phyloP scores from a whole-genome alignment of 2,329 filamentous ascomycete genomes.

The Pezicula neosporulosa region DNA sequence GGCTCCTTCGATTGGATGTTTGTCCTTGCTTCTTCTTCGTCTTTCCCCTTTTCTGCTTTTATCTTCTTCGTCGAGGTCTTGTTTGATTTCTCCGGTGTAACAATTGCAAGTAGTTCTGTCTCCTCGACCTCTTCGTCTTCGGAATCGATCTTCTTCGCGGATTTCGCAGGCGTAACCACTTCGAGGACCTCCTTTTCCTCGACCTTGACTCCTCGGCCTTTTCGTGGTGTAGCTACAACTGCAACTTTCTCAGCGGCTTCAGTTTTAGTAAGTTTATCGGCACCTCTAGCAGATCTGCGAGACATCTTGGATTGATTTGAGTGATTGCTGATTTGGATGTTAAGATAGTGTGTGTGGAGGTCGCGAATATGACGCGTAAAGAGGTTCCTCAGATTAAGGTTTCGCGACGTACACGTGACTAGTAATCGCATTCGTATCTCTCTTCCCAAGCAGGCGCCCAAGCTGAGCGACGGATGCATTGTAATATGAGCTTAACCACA shows the following conservation, averaged over 20 bases:
- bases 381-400: neutral
- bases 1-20: too few species aligned
- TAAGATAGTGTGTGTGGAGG: neutral
- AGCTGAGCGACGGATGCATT: too few species aligned
- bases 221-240: conserved; percentile 7
- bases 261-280: conserved; percentile 3
- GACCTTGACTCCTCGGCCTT: conserved; percentile 12
- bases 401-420: neutral
- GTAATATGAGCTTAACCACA: too few species aligned
- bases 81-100: neutral
- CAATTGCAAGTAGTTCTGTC: neutral
- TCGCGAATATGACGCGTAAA: neutral
- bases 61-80: neutral
- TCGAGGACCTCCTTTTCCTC: conserved; percentile 8
- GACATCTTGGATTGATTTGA: conserved; percentile 17
- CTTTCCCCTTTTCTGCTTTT: neutral
- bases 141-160: conserved; percentile 6
- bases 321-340: conserved; percentile 1
- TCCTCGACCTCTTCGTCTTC: conserved; percentile 5
- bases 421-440: too few species aligned
- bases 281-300: conserved; percentile 19
- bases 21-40: neutral
- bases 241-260: conserved; percentile 1
- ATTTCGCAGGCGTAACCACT: conserved; percentile 3
- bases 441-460: too few species aligned